A percentile compares a stretch with the other conserved stretches of the same genome.
Evolutionary conservation across 2,329 filamentous ascomycete species (phyloP).

Genomic region (Neonectria ditissima): DNA sequence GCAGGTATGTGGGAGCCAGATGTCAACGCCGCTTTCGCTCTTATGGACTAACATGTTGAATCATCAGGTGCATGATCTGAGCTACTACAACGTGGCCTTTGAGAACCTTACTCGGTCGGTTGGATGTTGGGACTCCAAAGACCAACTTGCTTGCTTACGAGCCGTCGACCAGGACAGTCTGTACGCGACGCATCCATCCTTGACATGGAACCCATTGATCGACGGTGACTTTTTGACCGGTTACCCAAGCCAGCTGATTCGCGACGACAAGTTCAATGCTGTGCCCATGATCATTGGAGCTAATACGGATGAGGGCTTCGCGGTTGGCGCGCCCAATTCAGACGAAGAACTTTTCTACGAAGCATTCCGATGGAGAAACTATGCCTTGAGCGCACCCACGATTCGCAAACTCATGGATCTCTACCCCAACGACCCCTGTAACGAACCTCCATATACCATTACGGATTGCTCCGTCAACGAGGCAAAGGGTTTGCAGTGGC

Average conservation of each 20-base stretch:
- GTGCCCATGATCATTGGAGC: conserved; percentile 61
- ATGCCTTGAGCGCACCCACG: conserved; percentile 58
- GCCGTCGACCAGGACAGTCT: conserved; percentile 47
- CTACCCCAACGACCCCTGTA: conserved; percentile 61
- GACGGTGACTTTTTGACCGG: conserved; percentile 62
- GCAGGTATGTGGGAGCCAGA: conserved; percentile 24
- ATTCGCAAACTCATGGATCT: conserved; percentile 58
- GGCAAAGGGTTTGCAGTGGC: conserved; percentile 55
- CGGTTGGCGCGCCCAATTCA: conserved; percentile 55
- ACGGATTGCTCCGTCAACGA: conserved; percentile 36
- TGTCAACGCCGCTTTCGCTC: neutral
- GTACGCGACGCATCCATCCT: conserved; percentile 50
- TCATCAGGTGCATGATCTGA: conserved; percentile 39
- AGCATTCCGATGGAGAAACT: conserved; percentile 55
- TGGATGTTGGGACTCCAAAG: conserved; percentile 48
- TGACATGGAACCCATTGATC: conserved; percentile 57
- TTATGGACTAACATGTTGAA: neutral
- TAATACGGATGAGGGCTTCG: conserved; percentile 62
- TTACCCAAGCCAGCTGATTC: conserved; percentile 60
- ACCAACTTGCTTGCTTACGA: conserved; percentile 54
- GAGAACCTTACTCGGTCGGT: conserved; percentile 43
- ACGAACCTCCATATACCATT: conserved; percentile 54
- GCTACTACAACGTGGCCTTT: conserved; percentile 43
- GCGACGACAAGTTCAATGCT: conserved; percentile 55
- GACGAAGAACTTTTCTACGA: conserved; percentile 55